Evolutionary conservation across 768 basidiomycete species (phyloP).

Genomic region (Leccinum arenicola): DNA sequence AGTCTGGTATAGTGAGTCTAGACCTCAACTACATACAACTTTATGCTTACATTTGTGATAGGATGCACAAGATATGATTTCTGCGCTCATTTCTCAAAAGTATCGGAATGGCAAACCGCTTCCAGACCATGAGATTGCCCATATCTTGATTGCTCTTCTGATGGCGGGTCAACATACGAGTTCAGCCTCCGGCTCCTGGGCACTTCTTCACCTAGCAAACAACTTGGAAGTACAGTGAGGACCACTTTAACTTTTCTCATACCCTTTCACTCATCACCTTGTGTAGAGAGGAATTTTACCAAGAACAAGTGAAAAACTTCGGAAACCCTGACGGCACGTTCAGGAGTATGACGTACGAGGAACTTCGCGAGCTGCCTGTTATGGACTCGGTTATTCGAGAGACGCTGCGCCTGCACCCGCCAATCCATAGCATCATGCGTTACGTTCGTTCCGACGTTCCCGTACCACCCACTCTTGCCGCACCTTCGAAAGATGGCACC

Average conservation of each 20-base stretch:
- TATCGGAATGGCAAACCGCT: slow-evolving; percentile 81
- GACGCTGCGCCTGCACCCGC: slow-evolving; percentile 90
- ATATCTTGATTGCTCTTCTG: slow-evolving; percentile 97
- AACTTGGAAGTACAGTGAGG: slow-evolving; percentile 73
- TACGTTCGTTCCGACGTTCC: slow-evolving; percentile 83
- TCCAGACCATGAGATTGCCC: slow-evolving; percentile 89
- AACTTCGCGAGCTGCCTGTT: slow-evolving; percentile 76
- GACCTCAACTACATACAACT: neutral
- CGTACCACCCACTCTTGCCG: slow-evolving; percentile 76
- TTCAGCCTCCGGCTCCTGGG: slow-evolving; percentile 90
- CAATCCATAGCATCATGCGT: slow-evolving; percentile 94
- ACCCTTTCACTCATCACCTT: neutral
- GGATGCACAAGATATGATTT: slow-evolving; percentile 89
- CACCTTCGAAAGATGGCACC: slow-evolving; percentile 67
- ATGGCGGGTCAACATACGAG: slow-evolving; percentile 99
- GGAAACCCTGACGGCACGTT: slow-evolving; percentile 77
- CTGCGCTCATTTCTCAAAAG: slow-evolving; percentile 75
- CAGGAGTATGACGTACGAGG: slow-evolving; percentile 80
- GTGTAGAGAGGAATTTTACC: slow-evolving; percentile 73
- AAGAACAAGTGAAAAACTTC: slow-evolving; percentile 86
- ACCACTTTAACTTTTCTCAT: neutral
- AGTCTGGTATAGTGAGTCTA: slow-evolving; percentile 40
- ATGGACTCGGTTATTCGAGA: slow-evolving; percentile 91
- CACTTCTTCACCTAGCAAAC: slow-evolving; percentile 81
- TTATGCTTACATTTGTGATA: slow-evolving; percentile 28